phyloP scores from a whole-genome alignment of 768 basidiomycete genomes.

The Rhizopogon rudus region DNA sequence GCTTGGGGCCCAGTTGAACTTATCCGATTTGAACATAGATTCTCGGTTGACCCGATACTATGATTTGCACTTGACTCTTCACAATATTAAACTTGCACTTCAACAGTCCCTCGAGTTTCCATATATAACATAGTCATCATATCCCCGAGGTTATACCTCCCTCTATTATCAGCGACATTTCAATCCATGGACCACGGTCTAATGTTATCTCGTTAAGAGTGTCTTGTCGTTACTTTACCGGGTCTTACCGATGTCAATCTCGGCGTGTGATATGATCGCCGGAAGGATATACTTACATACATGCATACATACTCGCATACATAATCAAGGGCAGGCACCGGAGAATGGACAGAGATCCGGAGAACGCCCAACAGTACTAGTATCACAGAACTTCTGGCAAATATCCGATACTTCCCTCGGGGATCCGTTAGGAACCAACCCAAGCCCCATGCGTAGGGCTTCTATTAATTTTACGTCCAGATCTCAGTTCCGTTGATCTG shows the following conservation, averaged over 20 bases:
- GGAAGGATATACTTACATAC: neutral
- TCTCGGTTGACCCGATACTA: neutral
- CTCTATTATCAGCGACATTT: neutral
- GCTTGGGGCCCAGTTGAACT: neutral
- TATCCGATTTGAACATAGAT: neutral
- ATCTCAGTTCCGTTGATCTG: neutral
- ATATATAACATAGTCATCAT: neutral
- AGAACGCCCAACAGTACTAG: neutral
- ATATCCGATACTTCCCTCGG: slow-evolving; percentile 2
- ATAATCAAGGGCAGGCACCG: neutral
- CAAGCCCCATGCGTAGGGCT: neutral
- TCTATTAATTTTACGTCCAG: neutral
- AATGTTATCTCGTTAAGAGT: neutral
- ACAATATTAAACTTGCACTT: neutral
- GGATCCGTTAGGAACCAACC: neutral
- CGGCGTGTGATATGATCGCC: neutral
- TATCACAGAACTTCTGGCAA: neutral
- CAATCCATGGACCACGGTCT: neutral
- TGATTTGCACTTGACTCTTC: neutral
- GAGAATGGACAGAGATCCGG: neutral
- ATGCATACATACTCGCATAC: neutral
- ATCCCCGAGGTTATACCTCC: neutral
- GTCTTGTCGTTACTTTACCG: neutral
- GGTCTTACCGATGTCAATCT: neutral
- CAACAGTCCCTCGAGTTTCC: neutral